Conservation (phyloP, 2,329 filamentous ascomycete genomes). For the Fusarium caatingaense region DNA sequence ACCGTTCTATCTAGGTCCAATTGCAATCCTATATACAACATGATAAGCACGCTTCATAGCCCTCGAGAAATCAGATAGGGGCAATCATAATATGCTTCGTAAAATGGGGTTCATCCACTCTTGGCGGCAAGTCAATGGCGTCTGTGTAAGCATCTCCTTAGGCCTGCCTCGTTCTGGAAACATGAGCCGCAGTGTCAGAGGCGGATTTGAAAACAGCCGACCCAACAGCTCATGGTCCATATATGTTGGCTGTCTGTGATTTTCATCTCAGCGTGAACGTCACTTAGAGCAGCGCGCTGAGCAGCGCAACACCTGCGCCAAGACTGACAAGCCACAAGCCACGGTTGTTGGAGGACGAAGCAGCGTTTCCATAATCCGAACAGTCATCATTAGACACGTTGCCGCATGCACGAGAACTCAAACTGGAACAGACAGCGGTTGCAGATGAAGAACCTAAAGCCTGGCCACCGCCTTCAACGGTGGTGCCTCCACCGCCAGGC, state of each 20-base stretch:
- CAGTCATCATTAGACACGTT: constrained; percentile 57
- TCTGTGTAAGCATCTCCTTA: not conserved
- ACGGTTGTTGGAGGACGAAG: constrained; percentile 19
- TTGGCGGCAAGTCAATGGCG: not conserved
- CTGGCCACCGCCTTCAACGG: constrained; percentile 57
- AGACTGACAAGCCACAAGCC: constrained; percentile 26
- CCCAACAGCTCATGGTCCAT: not conserved
- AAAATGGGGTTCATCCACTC: not conserved
- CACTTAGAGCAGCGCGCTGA: constrained; percentile 24
- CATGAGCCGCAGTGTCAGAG: not conserved
- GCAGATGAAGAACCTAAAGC: constrained; percentile 60
- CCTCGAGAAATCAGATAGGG: not conserved
- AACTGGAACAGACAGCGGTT: constrained; percentile 65
- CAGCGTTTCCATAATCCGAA: constrained; percentile 37
- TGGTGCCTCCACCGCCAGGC: constrained; percentile 64
- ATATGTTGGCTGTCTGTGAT: not conserved
- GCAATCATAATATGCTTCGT: constrained; percentile 23
- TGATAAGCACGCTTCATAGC: constrained; percentile 23
- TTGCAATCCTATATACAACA: constrained; percentile 17
- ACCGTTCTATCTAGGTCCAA: not conserved
- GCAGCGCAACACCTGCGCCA: constrained; percentile 24
- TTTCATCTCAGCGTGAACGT: not conserved
- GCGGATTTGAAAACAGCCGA: not conserved
- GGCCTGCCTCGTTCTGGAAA: not conserved
- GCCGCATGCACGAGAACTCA: constrained; percentile 65